Evolutionary conservation across 2,329 filamentous ascomycete species (phyloP).

Genomic region (Pyrenophora tritici-repentis): DNA sequence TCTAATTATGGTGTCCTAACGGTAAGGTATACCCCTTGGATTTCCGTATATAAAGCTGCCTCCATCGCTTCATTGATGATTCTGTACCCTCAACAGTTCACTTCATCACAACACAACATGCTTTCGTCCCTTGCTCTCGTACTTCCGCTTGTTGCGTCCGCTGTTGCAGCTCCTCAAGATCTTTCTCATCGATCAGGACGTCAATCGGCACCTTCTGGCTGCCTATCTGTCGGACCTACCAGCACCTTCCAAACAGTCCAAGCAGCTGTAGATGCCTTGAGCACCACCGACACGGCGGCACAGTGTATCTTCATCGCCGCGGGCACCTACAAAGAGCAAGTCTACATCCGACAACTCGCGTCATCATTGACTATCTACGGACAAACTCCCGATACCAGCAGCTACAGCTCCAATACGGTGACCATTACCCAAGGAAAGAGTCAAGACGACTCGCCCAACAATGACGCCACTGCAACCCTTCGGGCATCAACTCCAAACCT

Average conservation of each 20-base stretch:
- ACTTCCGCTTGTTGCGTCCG: conserved; percentile 26
- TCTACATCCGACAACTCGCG: conserved; percentile 56
- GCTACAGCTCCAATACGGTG: conserved; percentile 62
- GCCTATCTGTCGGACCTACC: conserved; percentile 54
- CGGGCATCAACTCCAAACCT: conserved; percentile 56
- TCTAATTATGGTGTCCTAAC: too few species aligned
- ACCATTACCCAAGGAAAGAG: conserved; percentile 57
- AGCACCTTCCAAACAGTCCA: conserved; percentile 58
- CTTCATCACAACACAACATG: conserved; percentile 19
- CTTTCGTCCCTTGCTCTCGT: conserved; percentile 23
- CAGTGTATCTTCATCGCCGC: conserved; percentile 67
- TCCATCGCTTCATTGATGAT: neutral
- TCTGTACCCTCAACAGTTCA: neutral
- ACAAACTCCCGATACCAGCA: conserved; percentile 57
- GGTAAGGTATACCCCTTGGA: too few species aligned
- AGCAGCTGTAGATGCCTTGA: conserved; percentile 63
- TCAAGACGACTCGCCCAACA: conserved; percentile 54
- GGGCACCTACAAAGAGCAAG: conserved; percentile 66
- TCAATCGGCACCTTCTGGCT: conserved; percentile 56
- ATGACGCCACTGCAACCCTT: conserved; percentile 61
- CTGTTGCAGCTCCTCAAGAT: conserved; percentile 27
- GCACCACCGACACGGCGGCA: conserved; percentile 54
- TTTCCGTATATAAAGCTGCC: too few species aligned
- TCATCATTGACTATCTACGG: conserved; percentile 63
- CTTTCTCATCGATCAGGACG: conserved; percentile 38